These are phyloP conservation scores for Casuarina equisetifolia DNA, from an alignment of 306 rosid species.

Conservation along the genomic window DNA sequence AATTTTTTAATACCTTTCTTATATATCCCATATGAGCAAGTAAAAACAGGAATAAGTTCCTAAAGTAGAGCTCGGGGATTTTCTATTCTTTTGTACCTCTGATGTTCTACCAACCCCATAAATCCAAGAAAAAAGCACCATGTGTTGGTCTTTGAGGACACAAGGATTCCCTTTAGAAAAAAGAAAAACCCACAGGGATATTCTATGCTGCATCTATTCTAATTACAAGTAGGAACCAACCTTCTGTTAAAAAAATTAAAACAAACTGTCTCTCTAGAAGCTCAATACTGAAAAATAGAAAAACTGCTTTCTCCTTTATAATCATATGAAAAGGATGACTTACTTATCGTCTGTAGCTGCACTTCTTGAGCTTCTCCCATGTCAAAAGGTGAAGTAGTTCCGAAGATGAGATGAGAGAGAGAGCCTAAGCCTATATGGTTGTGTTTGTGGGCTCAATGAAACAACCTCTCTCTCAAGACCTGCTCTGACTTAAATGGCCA, in stretches of 20 bases:
- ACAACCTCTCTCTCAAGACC: no score
- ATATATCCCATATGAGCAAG: no score
- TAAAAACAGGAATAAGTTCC: no score
- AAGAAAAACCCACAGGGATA: not conserved
- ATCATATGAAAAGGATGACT: not conserved
- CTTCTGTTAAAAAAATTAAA: no score
- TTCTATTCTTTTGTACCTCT: not conserved
- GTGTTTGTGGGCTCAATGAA: no score
- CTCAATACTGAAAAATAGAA: not conserved
- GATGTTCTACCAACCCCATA: not conserved
- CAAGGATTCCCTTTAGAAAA: not conserved
- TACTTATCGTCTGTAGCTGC: conserved; percentile 21
- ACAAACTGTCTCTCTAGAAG: no score
- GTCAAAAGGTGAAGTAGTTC: not conserved
- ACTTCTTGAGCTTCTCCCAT: conserved; percentile 29
- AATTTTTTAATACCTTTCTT: no score
- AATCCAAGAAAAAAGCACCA: not conserved
- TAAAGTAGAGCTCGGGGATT: not conserved
- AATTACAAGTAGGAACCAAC: no score
- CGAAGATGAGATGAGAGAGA: not conserved
- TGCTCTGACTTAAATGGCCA: no score
- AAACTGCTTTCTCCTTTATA: not conserved
- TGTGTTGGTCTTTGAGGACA: not conserved
- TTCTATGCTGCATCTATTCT: no score
- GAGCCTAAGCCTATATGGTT: no score